phyloP scores from a whole-genome alignment of 1,139 yeast species.

The Diutina sp. region DNA sequence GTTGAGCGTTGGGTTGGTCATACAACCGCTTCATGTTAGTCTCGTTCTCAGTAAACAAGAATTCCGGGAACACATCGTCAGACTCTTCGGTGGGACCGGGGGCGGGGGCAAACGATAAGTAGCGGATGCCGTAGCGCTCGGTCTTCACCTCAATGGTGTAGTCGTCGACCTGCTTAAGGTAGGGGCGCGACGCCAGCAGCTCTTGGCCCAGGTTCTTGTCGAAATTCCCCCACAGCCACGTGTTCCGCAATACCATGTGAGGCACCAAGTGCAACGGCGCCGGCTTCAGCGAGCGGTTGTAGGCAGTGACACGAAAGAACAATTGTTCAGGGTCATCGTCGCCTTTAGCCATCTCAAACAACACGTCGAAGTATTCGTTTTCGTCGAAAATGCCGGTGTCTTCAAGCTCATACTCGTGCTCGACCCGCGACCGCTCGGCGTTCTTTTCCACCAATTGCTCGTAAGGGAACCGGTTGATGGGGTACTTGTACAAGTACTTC shows the following conservation, averaged over 20 bases:
- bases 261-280: conserved; percentile 87
- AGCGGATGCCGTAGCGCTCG: conserved; percentile 59
- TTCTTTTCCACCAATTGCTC: conserved; percentile 62
- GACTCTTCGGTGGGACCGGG: conserved; percentile 54
- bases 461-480: conserved; percentile 78
- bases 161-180: conserved; percentile 28
- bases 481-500: conserved; percentile 88
- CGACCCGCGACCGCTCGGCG: conserved; percentile 48
- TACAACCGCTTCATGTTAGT: conserved; percentile 66
- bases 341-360: conserved; percentile 84
- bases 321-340: conserved; percentile 74
- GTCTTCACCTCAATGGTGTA: conserved; percentile 48
- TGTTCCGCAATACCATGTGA: conserved; percentile 76
- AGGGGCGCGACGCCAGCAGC: conserved; percentile 30
- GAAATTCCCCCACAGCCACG: conserved; percentile 78
- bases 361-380: conserved; percentile 78
- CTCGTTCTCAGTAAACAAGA: conserved; percentile 82
- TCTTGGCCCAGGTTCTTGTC: conserved; percentile 1
- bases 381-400: conserved; percentile 73
- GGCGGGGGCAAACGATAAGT: conserved; percentile 75
- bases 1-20: conserved; percentile 40
- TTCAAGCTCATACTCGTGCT: conserved; percentile 58
- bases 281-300: conserved; percentile 69
- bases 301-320: conserved; percentile 78
- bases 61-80: conserved; percentile 60